These are phyloP conservation scores for Pythium myriotylum DNA, from an alignment of 352 stramenopile genomes.

Conservation along the genomic window DNA sequence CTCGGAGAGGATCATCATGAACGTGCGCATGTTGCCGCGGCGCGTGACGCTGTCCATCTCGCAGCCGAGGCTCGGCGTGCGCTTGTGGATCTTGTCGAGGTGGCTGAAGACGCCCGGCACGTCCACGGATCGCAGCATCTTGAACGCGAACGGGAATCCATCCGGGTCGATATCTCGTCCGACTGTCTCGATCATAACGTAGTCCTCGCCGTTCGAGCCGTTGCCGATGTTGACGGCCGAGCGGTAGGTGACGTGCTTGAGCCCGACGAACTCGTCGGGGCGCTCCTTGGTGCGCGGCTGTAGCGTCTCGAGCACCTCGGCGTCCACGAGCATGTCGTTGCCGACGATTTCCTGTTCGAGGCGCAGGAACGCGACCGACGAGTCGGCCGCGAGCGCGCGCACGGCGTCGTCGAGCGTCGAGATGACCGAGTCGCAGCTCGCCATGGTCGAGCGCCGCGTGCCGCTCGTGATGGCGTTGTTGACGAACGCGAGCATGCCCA, in stretches of 20 bases:
- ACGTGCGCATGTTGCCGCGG: slow-evolving; percentile 60
- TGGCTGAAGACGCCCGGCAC: slow-evolving; percentile 27
- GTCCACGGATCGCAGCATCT: slow-evolving; percentile 54
- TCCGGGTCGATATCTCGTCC: slow-evolving; percentile 50
- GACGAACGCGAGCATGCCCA: slow-evolving; percentile 24
- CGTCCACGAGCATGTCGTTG: slow-evolving; percentile 61
- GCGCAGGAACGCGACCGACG: slow-evolving; percentile 47
- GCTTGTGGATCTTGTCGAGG: slow-evolving; percentile 53
- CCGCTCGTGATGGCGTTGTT: slow-evolving; percentile 29
- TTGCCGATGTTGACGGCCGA: slow-evolving; percentile 43
- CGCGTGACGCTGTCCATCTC: slow-evolving; percentile 31
- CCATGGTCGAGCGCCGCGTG: slow-evolving; percentile 49
- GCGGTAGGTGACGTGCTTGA: slow-evolving; percentile 81
- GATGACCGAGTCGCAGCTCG: slow-evolving; percentile 57
- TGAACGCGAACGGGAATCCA: slow-evolving; percentile 56
- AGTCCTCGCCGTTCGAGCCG: slow-evolving; percentile 60
- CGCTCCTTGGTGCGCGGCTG: slow-evolving; percentile 64
- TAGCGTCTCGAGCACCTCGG: slow-evolving; percentile 70
- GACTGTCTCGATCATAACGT: slow-evolving; percentile 60
- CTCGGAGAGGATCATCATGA: slow-evolving; percentile 61
- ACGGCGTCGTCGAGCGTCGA: slow-evolving; percentile 61
- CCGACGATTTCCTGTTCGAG: slow-evolving; percentile 64
- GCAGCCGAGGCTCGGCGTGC: slow-evolving; percentile 29
- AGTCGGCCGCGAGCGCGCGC: slow-evolving; percentile 57
- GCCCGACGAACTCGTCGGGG: slow-evolving; percentile 70